phyloP scores from a whole-genome alignment of 2,329 filamentous ascomycete species.

The Grosmannia penicillata region DNA sequence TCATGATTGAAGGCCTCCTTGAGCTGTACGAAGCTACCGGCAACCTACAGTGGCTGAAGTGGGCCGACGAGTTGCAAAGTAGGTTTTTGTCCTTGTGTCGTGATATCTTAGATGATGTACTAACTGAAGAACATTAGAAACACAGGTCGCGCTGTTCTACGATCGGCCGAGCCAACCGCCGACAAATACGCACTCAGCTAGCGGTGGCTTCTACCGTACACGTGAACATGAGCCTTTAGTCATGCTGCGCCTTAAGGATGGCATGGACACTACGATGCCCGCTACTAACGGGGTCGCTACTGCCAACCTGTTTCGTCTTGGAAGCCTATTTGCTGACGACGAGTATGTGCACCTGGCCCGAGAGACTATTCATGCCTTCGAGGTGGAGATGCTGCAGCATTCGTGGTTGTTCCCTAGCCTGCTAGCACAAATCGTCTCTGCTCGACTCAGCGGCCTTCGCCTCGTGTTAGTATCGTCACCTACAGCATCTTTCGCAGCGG shows the following conservation, averaged over 20 bases:
- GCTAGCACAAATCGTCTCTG: constrained; percentile 59
- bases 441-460: constrained; percentile 51
- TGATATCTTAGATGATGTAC: constrained; percentile 1
- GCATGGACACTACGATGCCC: constrained; percentile 84
- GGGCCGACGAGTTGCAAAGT: constrained; percentile 71
- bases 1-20: constrained; percentile 67
- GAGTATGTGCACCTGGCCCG: constrained; percentile 49
- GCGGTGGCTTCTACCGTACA: constrained; percentile 62
- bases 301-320: constrained; percentile 69
- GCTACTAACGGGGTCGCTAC: constrained; percentile 83
- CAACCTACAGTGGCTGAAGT: constrained; percentile 59
- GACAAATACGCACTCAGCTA: constrained; percentile 21
- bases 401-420: constrained; percentile 82
- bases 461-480: constrained; percentile 8
- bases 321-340: constrained; percentile 30
- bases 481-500: constrained; percentile 4
- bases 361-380: constrained; percentile 71
- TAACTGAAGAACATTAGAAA: constrained; percentile 38
- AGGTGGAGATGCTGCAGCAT: constrained; percentile 82
- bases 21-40: constrained; percentile 71
- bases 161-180: constrained; percentile 31
- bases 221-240: constrained; percentile 46
- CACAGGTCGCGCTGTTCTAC: constrained; percentile 65
- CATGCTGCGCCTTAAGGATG: constrained; percentile 81
- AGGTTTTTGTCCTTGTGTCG: constrained; percentile 14